Percentiles rank a stretch among this genome's conserved stretches.
These are phyloP conservation scores for Gonapodya prolifera DNA, from an alignment of 192 early-diverging fungal genomes.

Conservation along the genomic window DNA sequence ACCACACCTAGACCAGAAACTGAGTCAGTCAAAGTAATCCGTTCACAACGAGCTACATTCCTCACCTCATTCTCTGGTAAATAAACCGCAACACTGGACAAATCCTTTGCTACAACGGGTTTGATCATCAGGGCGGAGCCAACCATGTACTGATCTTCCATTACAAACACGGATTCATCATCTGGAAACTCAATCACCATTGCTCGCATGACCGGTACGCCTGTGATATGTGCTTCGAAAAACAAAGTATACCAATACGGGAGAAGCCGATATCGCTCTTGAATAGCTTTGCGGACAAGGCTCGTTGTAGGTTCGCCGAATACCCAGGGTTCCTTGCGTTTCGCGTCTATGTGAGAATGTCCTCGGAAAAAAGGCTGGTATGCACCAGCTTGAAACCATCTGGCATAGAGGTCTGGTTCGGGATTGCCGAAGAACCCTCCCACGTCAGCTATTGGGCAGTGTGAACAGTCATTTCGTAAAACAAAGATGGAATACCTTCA, in stretches of 20 bases:
- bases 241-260: slow-evolving; percentile 92
- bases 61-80: slow-evolving; percentile 58
- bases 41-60: slow-evolving; percentile 14
- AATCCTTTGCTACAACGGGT: slow-evolving; percentile 47
- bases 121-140: slow-evolving; percentile 67
- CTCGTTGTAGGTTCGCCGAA: slow-evolving; percentile 73
- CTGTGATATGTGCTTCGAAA: slow-evolving; percentile 55
- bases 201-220: slow-evolving; percentile 71
- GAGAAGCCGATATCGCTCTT: slow-evolving; percentile 72
- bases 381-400: slow-evolving; percentile 96
- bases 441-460: slow-evolving; percentile 60
- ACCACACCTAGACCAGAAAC: slow-evolving; percentile 39
- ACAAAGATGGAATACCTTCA: not conserved
- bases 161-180: slow-evolving; percentile 59
- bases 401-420: slow-evolving; percentile 66
- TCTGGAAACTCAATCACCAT: slow-evolving; percentile 82
- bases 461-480: not conserved
- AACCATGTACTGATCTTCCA: slow-evolving; percentile 84
- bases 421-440: slow-evolving; percentile 98
- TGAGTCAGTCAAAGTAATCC: slow-evolving; percentile 5
- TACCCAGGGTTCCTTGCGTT: slow-evolving; percentile 93
- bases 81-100: slow-evolving; percentile 46
- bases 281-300: slow-evolving; percentile 65
- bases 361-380: slow-evolving; percentile 97
- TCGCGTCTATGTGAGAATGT: slow-evolving; percentile 95